These are phyloP conservation scores for Cryptococcus jaspeensis DNA, from an alignment of 1,284 basidiomycete genomes.

Conservation along the genomic window DNA sequence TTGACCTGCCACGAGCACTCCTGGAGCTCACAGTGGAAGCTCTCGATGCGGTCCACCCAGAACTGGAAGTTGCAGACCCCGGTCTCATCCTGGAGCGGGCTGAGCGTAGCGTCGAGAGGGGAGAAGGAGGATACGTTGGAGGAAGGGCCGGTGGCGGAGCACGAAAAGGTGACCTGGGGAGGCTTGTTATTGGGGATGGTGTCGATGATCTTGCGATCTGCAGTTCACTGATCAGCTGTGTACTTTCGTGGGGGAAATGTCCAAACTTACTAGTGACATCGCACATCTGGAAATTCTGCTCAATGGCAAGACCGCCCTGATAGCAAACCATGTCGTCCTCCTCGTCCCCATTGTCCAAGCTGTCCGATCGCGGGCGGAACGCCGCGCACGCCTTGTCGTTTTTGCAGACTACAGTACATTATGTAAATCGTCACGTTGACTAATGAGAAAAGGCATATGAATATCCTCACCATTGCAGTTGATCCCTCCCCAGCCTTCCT, in stretches of 20 bases:
- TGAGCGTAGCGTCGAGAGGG: background rate
- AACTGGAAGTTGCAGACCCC: constrained; percentile 90
- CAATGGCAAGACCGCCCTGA: constrained; percentile 83
- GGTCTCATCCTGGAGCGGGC: constrained; percentile 16
- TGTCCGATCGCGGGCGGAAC: constrained; percentile 61
- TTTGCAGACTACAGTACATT: constrained; percentile 67
- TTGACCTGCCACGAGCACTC: constrained; percentile 49
- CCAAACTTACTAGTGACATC: constrained; percentile 82
- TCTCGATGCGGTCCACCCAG: constrained; percentile 91
- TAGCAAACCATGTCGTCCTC: constrained; percentile 85
- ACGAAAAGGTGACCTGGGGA: constrained; percentile 94
- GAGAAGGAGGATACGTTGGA: constrained; percentile 25
- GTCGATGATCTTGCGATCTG: constrained; percentile 84
- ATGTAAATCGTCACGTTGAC: background rate
- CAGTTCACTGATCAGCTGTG: no score
- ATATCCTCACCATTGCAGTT: constrained; percentile 89
- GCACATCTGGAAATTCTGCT: constrained; percentile 94
- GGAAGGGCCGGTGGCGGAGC: constrained; percentile 54
- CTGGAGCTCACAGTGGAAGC: constrained; percentile 88
- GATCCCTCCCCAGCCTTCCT: constrained; percentile 90
- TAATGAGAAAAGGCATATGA: constrained; percentile 24
- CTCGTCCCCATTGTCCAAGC: constrained; percentile 53
- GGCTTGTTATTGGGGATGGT: constrained; percentile 77
- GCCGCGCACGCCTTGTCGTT: constrained; percentile 71
- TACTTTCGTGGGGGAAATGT: background rate